Base-by-base conservation (phyloP, 2,329 filamentous ascomycete genomes). In the Calonectria pseudoturangicola region DNA sequence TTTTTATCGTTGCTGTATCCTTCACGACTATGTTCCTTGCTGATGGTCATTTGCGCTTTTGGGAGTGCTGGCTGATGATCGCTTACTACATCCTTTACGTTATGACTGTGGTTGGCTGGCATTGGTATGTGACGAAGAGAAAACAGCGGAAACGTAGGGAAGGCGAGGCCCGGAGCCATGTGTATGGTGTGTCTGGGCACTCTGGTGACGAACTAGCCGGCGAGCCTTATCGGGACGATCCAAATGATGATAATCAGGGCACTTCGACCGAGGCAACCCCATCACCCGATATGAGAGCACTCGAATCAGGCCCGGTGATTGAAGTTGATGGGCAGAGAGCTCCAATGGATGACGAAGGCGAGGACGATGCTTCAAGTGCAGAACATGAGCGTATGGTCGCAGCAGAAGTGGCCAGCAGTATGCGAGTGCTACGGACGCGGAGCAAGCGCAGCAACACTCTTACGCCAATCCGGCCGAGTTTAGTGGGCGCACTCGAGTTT, bases 401-500 rank as follows among this genome's bases (percentile, higher is more conserved):
- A 47, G 95, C 95, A 25, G 96, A 98, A 83, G 91, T 99, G 81
- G 93, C 93, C 47, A 97, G 93, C 82, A 98, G 95, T 82, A 99
- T 99, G 97, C 93, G 96, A 70, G 89, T 98, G 33, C 92, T 92
- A 76, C 91, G 95, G 27, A 91, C 94, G 1, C 86, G 87, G 39
- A 88, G 91, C 58, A 89, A 89, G 54, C 90, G 92, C 74, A 91
- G 93, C 76, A 93, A 93, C 75, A 95, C 95, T 2, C 90, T 96
- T 73, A 96, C 93, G 8, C 94, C 95, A 0, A 98, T 99, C 74
- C 90, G 97, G 51, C 96, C 97, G 1, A 98, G 97, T 86, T 87
- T 99, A 58, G 93, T 99, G 4, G 97, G 97, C 51, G 97, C 95
- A 10, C 87, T 99, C 70, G 97, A 99, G 84, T 99, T 99, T 79